These are phyloP conservation scores for Coemansia sp. DNA, from an alignment of 192 early-diverging fungal genomes.

Conservation along the genomic window DNA sequence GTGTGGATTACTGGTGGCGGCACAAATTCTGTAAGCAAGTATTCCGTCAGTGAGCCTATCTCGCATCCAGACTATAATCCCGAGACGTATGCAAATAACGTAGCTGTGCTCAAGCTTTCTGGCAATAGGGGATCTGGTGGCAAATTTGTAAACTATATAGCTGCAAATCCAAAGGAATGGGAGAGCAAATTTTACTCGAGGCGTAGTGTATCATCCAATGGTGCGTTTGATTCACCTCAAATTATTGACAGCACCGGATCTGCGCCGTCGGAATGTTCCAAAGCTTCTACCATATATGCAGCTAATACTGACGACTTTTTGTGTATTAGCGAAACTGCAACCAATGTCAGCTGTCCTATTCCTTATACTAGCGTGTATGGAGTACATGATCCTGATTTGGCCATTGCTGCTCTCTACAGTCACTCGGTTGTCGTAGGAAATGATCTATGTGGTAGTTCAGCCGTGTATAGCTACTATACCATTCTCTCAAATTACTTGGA, in stretches of 20 bases:
- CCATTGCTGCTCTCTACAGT: conserved; percentile 39
- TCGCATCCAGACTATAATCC: conserved; percentile 38
- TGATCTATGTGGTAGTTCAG: conserved; percentile 22
- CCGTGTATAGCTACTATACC: conserved; percentile 42
- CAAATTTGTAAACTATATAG: conserved; percentile 45
- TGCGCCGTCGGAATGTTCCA: conserved; percentile 14
- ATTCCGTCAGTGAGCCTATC: conserved; percentile 11
- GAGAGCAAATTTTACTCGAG: conserved; percentile 23
- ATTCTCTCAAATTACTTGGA: conserved; percentile 43
- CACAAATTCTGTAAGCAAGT: conserved; percentile 20
- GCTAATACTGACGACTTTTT: conserved; percentile 32
- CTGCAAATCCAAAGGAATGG: conserved; percentile 38
- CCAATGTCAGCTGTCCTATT: conserved; percentile 13
- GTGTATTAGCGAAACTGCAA: conserved; percentile 19
- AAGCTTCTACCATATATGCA: conserved; percentile 24
- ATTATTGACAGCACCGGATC: conserved; percentile 5
- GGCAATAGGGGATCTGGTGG: not conserved
- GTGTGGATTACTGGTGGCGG: conserved; percentile 26
- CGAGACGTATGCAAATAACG: conserved; percentile 37
- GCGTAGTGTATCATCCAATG: conserved; percentile 3
- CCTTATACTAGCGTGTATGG: conserved; percentile 41
- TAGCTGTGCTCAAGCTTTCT: conserved; percentile 31
- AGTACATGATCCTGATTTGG: conserved; percentile 27
- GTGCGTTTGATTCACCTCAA: conserved; percentile 11
- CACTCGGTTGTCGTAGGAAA: conserved; percentile 42